Evolutionary conservation across 139 green algal species (phyloP).

Genomic region (Tetraselmis striata): DNA sequence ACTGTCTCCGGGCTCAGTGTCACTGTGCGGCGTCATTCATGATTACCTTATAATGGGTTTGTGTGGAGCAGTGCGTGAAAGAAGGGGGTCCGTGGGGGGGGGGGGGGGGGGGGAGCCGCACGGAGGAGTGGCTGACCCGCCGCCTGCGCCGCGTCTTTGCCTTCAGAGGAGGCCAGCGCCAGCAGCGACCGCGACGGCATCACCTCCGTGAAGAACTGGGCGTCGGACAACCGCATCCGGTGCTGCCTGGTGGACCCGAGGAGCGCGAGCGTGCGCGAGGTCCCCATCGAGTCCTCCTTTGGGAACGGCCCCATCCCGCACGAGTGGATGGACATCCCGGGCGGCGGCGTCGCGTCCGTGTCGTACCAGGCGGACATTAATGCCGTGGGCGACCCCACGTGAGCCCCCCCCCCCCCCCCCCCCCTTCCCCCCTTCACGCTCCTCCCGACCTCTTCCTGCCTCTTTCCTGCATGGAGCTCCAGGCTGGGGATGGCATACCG

Average conservation of each 20-base stretch:
- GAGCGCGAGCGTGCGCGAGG: background rate
- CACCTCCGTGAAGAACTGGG: constrained; percentile 10
- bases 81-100: no score
- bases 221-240: constrained; percentile 15
- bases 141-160: no score
- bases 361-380: background rate
- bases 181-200: background rate
- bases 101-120: no score
- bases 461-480: no score
- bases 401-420: background rate
- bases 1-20: no score
- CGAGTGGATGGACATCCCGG: constrained; percentile 23
- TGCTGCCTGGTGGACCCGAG: constrained; percentile 12
- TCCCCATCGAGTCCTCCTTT: constrained; percentile 6
- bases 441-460: background rate
- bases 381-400: background rate
- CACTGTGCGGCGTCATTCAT: no score
- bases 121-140: no score
- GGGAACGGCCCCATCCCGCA: constrained; percentile 5
- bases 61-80: no score
- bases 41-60: no score
- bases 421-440: no score
- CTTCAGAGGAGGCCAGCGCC: background rate
- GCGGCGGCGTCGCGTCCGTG: constrained; percentile 5
- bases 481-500: no score